Base-by-base conservation (phyloP, 176 grass and related monocot genomes). In the Cocos nucifera region DNA sequence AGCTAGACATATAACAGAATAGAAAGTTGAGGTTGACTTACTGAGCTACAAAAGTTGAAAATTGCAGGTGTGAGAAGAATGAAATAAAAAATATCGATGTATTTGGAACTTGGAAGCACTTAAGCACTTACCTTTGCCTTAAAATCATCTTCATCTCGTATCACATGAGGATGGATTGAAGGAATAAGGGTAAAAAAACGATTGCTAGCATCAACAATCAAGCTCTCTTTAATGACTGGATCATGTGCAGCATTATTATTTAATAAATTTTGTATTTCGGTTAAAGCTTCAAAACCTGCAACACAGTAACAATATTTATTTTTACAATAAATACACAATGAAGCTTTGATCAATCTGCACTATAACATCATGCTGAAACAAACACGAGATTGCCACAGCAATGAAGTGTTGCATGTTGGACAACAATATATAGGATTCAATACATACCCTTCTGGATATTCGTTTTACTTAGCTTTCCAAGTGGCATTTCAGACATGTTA, bases 401-500 rank as follows among this genome's bases (percentile, higher is more conserved):
- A 44, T 44, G 35, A 12, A 44, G 35, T 44, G 35, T 12, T 12
- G 35, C 35, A 10, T 44, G 10, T 44, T 44, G 35, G 35, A 44
- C 35, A 44, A 10, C 9, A 44, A 44, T 44, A 44, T 29, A 64
- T 58, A 56, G 32, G 66, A 56, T 9, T 54, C 56, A 60, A 66
- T 61, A 50, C 17, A 63, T 67, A 96, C 91, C 91, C 63, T 96
- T 82, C 67, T 90, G 80, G 59, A 96, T 90, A 80, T 87, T 96
- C 64, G 75, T 66, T 65, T 87, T 96, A 83, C 86, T 96, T 82
- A 96, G 76, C 66, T 96, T 96, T 73, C 91, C 91, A 57, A 96
- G 91, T 48, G 91, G 91, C 91, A 96, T 96, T 82, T 96, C 91
- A 24, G 83, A 72, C 86, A 96, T 84, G 84, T 96, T 96, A 60